phyloP scores from a whole-genome alignment of 768 basidiomycete genomes.

The Mycena albidolilacea region DNA sequence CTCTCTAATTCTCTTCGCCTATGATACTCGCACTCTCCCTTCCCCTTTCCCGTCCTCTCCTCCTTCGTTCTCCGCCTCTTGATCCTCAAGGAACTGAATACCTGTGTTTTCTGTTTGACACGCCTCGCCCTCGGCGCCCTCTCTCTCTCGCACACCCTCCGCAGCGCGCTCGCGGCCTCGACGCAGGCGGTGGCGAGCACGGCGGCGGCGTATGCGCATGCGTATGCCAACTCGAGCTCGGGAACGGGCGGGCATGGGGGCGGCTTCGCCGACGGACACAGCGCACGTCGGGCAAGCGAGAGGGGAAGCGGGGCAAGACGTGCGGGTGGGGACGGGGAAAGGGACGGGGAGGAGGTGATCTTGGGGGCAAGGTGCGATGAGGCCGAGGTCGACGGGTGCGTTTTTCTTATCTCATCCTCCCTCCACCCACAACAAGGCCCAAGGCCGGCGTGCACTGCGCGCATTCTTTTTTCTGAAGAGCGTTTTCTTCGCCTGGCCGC shows the following conservation, averaged over 20 bases:
- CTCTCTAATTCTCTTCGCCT: no score
- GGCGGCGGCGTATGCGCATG: conserved; percentile 20
- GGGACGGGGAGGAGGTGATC: conserved; percentile 22
- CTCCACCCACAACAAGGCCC: neutral
- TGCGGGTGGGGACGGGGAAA: neutral
- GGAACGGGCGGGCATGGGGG: no score
- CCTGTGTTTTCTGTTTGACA: no score
- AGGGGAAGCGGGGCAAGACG: neutral
- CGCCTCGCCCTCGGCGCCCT: conserved; percentile 13
- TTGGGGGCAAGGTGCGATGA: conserved; percentile 33
- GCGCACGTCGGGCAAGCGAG: neutral
- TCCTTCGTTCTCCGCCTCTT: no score
- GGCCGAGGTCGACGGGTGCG: neutral
- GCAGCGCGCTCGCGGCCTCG: neutral
- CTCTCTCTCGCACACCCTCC: conserved; percentile 32
- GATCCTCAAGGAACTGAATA: no score
- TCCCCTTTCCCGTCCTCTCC: no score
- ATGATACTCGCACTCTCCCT: no score
- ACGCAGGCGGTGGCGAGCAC: conserved; percentile 27
- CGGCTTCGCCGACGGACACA: neutral
- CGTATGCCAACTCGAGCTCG: neutral
- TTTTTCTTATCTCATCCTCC: neutral
- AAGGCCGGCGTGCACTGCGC: neutral
- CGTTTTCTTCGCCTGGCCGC: no score
- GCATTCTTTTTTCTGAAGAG: no score